phyloP scores from a whole-genome alignment of 2,329 filamentous ascomycete genomes.

The Xylariomycetidae sp. region DNA sequence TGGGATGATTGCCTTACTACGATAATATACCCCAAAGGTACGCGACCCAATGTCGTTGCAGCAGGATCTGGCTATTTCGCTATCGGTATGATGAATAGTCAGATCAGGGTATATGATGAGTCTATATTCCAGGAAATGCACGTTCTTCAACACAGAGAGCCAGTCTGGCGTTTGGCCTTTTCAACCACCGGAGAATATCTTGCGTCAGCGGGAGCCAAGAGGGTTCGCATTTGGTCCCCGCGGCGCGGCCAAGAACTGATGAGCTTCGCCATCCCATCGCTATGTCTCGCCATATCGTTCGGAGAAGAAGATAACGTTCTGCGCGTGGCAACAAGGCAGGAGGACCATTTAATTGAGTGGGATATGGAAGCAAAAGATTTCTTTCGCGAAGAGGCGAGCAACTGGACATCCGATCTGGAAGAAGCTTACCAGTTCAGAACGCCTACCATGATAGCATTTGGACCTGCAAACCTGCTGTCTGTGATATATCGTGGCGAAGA shows the following conservation, averaged over 20 bases:
- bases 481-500: conserved; percentile 22
- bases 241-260: conserved; percentile 2
- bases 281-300: conserved; percentile 9
- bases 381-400: too few species aligned
- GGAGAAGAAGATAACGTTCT: conserved; percentile 6
- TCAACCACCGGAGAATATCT: conserved; percentile 8
- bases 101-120: conserved; percentile 16
- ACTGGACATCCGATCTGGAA: too few species aligned
- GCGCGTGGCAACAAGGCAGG: too few species aligned
- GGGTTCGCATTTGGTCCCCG: conserved; percentile 12
- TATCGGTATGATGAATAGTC: conserved; percentile 2
- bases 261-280: conserved; percentile 7
- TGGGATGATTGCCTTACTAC: conserved; percentile 22
- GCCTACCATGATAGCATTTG: too few species aligned
- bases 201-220: conserved; percentile 10
- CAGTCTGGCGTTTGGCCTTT: conserved; percentile 15
- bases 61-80: conserved; percentile 12
- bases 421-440: too few species aligned
- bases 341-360: too few species aligned
- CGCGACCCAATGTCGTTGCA: conserved; percentile 4
- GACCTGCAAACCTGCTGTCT: conserved; percentile 20
- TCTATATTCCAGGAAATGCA: conserved; percentile 13
- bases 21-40: conserved; percentile 9
- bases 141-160: conserved; percentile 13
- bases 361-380: too few species aligned